Conservation (phyloP, 371 early-diverging fungal genomes). For the Circinella minor region DNA sequence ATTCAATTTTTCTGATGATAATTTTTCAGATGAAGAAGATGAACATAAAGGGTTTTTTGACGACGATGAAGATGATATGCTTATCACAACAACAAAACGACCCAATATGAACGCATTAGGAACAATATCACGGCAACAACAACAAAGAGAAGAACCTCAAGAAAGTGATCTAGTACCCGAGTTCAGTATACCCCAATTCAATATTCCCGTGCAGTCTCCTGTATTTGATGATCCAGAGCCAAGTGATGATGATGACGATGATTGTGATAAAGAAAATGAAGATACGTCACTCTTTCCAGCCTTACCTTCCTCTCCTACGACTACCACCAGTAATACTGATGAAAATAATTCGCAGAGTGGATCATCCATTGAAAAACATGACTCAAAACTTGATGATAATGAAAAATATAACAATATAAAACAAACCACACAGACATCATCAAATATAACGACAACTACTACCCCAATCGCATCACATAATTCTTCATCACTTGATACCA, state of each 20-base stretch:
- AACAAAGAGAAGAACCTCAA: neutral
- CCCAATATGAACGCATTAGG: neutral
- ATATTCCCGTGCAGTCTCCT: conserved; percentile 2
- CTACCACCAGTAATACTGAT: no score
- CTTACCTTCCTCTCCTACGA: no score
- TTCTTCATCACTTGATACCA: neutral
- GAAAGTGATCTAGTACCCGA: neutral
- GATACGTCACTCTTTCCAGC: no score
- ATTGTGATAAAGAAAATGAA: no score
- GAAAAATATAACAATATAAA: no score
- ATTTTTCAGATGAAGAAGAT: neutral
- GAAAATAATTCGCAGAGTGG: no score
- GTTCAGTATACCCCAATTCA: conserved; percentile 9
- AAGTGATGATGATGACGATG: no score
- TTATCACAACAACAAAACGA: neutral
- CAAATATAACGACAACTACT: no score
- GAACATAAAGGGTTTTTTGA: neutral
- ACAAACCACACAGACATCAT: no score
- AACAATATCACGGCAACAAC: neutral
- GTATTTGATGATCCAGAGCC: neutral
- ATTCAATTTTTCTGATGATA: neutral
- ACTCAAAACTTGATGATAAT: no score
- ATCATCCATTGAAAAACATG: no score
- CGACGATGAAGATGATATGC: neutral
- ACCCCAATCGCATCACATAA: neutral